Base-by-base conservation (phyloP, 225 moss, liverwort and hornwort genomes). In the Pleurozium schreberi region DNA sequence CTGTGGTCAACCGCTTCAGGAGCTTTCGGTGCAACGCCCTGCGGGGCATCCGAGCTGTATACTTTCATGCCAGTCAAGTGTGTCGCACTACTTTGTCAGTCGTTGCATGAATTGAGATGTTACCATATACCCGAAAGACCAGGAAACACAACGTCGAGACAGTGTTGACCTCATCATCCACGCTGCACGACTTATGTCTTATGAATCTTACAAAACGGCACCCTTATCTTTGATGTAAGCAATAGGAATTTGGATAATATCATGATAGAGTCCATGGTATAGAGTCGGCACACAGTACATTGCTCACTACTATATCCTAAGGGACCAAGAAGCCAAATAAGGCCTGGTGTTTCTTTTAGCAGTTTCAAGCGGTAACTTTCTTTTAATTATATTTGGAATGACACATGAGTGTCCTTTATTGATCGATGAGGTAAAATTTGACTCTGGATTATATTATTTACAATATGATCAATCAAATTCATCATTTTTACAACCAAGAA, bases 1-100 rank as follows among this genome's bases (percentile, higher is more conserved):
- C 94, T 94, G 92, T 94, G 94, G 85, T 93, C 93, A 74, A 92
- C 92, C 71, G 79, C 87, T 92, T 88, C 85, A 83, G 94, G 94
- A 84, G 62, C 74, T 75, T 92, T 94, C 81, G 82, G 71, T 89
- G 93, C 9, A 82, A 91, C 89, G 86, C 85, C 74, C 61, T 77
- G 92, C 65, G 78, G 12, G 52, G 89, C 88, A 85, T 94, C 94
- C 88, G 93, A 88, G 92, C 93, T 94, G 89, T 93, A 94, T 85
- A 90, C 94, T 94, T 93, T 90, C 89, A 94, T 87, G 90, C 87
- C 89, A 93, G 87, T 67, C 93, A 92, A 92, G 87, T 89, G 82
- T 16, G 87, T 80, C 86, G 81, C 88, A 90, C 86, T 84, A 89
- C 73, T 90, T 88, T 90, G 90, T 92, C 90, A 93, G 92, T 83